phyloP scores from a whole-genome alignment of 2,329 filamentous ascomycete genomes.

The Cladophialophora exuberans region DNA sequence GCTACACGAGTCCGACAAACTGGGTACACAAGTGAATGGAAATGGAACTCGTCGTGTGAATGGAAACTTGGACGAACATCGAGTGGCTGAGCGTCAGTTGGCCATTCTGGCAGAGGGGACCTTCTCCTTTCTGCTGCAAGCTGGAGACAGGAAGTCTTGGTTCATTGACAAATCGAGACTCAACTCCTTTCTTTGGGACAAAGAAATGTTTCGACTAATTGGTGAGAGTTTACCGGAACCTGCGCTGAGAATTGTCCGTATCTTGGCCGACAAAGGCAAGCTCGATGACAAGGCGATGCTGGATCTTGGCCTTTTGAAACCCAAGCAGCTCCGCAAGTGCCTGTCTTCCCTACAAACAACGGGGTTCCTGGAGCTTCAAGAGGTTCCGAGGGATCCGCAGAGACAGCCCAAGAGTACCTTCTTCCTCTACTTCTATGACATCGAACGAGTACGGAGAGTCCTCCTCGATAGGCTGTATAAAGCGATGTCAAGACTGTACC shows the following conservation, averaged over 20 bases:
- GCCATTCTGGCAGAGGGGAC: conserved; percentile 54
- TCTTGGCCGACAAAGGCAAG: conserved; percentile 83
- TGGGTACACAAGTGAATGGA: conserved; percentile 10
- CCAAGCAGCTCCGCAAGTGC: conserved; percentile 80
- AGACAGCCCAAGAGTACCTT: conserved; percentile 81
- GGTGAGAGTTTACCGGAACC: conserved; percentile 25
- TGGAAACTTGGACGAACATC: conserved; percentile 10
- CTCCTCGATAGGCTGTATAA: conserved; percentile 85
- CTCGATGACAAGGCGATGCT: conserved; percentile 92
- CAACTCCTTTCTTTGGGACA: conserved; percentile 69
- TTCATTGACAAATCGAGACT: conserved; percentile 79
- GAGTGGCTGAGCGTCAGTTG: conserved; percentile 38
- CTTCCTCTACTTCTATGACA: conserved; percentile 91
- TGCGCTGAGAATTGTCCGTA: conserved; percentile 74
- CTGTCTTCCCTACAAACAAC: conserved; percentile 84
- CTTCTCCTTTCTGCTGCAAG: conserved; percentile 41
- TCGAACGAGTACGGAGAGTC: conserved; percentile 68
- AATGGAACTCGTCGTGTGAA: conserved; percentile 5
- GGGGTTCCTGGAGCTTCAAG: conserved; percentile 88
- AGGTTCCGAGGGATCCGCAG: conserved; percentile 85
- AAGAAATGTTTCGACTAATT: conserved; percentile 77
- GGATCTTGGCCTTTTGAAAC: conserved; percentile 78
- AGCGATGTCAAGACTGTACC: conserved; percentile 80
- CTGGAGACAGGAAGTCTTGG: conserved; percentile 68
- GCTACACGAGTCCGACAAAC: not conserved